Evolutionary conservation across 2,329 filamentous ascomycete species (phyloP), one percentile per base, ranked within the genome.

Genomic region (Daldinia sp.): DNA sequence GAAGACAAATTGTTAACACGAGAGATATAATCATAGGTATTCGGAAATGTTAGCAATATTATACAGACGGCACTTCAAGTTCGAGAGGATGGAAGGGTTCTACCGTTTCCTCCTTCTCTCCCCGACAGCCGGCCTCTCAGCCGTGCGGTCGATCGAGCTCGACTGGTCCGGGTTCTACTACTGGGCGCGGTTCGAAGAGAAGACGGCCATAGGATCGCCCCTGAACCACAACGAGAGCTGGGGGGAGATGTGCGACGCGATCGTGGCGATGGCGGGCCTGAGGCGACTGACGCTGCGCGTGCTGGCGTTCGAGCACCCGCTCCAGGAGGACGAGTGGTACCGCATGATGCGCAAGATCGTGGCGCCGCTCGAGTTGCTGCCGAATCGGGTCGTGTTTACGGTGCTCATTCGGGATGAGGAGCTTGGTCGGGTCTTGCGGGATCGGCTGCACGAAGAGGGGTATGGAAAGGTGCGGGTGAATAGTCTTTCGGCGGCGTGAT

Each of bases 51-150:
- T 58, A 15, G 35, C 37, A 3, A 3, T 46, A 15, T 13, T 64
- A 39, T 64, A 64, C n/a, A 44, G 15, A 12, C 54, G 55, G 6
- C 57, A 64, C 37, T 64, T 64, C 46, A 41, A 53, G 12, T 59
- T 64, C 54, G n/a, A 15, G 5, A 35, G n/a, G 33, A 58, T 64
- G 54, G 46, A 54, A 12, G 46, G 44, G 2, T 64, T 64, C 20
- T 59, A 59, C 55, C 61, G 46, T n/a, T 53, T 59, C 33, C 61
- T 59, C 13, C 10, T 26, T 1, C 46, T 33, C 26, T 39, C 61
- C 35, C 61, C 61, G 3, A 37, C 6, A 7, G 20, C 37, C 0
- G 54, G 53, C 33, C 44, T 57, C 20, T 20, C 51, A 12, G 46
- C 60, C 23, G 13, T 63, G n/a, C 44, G 44, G 15, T 63, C 60